Conservation (phyloP, 208 protist species). For the Plasmodiophora brassicae region DNA sequence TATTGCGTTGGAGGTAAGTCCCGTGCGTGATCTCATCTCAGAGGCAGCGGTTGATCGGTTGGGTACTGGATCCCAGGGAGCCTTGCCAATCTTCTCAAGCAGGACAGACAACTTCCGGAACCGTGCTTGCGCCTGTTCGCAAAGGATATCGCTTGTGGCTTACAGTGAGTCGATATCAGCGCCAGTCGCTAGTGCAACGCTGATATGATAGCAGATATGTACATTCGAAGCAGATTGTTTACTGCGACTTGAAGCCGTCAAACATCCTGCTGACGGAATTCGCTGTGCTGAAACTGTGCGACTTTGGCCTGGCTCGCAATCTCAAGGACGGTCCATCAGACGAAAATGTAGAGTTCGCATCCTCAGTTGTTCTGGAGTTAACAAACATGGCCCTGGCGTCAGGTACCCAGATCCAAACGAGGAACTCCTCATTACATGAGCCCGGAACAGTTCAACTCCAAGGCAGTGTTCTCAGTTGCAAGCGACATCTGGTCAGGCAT, state of each 20-base stretch:
- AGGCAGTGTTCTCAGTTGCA: background rate
- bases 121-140: background rate
- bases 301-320: slow-evolving; percentile 37
- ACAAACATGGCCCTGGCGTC: background rate
- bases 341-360: slow-evolving; percentile 20
- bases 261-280: slow-evolving; percentile 39
- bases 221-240: slow-evolving; percentile 28
- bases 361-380: background rate
- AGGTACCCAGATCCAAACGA: background rate
- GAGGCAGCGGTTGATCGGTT: too few relatives aligned
- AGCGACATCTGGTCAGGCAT: background rate
- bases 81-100: background rate
- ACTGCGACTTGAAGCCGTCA: slow-evolving; percentile 40
- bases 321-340: background rate
- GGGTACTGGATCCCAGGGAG: background rate
- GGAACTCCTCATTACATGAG: slow-evolving; percentile 27
- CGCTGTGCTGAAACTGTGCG: slow-evolving; percentile 20
- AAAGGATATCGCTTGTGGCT: background rate
- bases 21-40: too few relatives aligned
- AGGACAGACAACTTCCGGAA: background rate
- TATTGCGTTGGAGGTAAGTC: slow-evolving; percentile 11
- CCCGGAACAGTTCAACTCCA: slow-evolving; percentile 4
- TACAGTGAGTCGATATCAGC: background rate
- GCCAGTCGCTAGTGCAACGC: background rate
- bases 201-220: background rate